Percentiles rank a stretch among this genome's conserved stretches.
Evolutionary conservation across 768 basidiomycete species (phyloP).

Genomic region (Psilocybe cyanescens): DNA sequence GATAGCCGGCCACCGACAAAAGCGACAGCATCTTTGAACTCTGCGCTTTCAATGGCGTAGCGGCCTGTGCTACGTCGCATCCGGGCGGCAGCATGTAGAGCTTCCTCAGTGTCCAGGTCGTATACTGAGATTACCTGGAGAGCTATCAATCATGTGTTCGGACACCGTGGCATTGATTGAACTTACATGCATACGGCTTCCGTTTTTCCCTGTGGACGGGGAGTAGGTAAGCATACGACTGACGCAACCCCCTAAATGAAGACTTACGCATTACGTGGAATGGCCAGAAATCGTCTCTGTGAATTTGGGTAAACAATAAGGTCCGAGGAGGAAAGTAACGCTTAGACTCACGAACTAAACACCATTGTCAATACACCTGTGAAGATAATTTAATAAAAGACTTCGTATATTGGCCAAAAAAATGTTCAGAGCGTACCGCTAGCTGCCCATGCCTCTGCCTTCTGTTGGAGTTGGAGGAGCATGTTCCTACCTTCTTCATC

Average conservation of each 20-base stretch:
- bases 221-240: conserved; percentile 10
- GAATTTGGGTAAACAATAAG: conserved; percentile 11
- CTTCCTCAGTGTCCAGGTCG: conserved; percentile 66
- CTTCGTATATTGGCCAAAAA: background rate
- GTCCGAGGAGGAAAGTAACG: conserved; percentile 3
- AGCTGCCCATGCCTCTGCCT: conserved; percentile 85
- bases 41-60: conserved; percentile 28
- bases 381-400: background rate
- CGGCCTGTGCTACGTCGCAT: conserved; percentile 51
- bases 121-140: conserved; percentile 68
- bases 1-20: conserved; percentile 80
- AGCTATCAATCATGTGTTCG: background rate
- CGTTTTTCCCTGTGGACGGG: conserved; percentile 56
- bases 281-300: conserved; percentile 86
- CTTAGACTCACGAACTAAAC: conserved; percentile 64
- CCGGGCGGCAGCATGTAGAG: conserved; percentile 56
- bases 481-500: conserved; percentile 78
- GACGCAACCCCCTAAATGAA: conserved; percentile 14
- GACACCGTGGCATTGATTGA: background rate
- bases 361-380: conserved; percentile 78
- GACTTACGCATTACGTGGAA: conserved; percentile 66
- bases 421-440: conserved; percentile 52
- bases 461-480: conserved; percentile 85
- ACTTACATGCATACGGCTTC: conserved; percentile 72
- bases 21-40: conserved; percentile 52